phyloP scores from a whole-genome alignment of 2,329 filamentous ascomycete species.

The Cordyceps militaris region DNA sequence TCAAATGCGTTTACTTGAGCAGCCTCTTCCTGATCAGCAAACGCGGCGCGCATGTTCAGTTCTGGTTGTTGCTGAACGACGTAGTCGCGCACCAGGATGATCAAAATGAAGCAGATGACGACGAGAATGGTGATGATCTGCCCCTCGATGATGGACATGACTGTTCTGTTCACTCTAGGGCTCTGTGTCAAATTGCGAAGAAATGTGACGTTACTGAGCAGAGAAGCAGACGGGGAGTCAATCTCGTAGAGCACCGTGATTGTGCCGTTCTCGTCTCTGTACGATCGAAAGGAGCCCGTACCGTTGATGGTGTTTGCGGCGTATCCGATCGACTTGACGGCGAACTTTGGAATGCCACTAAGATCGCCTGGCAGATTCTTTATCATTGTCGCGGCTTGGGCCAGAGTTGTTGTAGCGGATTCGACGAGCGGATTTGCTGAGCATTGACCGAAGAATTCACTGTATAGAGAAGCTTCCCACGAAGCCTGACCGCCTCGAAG shows the following conservation, averaged over 20 bases:
- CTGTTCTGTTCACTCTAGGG: slow-evolving; percentile 63
- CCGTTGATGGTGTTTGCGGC: not conserved
- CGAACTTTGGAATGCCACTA: not conserved
- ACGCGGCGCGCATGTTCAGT: slow-evolving; percentile 69
- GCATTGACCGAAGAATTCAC: not conserved
- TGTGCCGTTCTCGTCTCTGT: slow-evolving; percentile 8
- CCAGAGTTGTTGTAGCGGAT: slow-evolving; percentile 5
- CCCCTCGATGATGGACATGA: slow-evolving; percentile 82
- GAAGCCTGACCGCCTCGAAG: slow-evolving; percentile 18
- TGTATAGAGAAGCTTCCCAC: not conserved
- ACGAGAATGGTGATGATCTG: slow-evolving; percentile 89
- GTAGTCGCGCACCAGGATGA: slow-evolving; percentile 95
- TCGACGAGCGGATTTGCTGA: not conserved
- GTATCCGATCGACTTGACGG: not conserved
- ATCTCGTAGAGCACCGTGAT: slow-evolving; percentile 3
- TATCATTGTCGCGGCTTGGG: slow-evolving; percentile 8
- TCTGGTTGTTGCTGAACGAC: slow-evolving; percentile 96
- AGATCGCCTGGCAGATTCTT: not conserved
- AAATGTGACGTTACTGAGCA: slow-evolving; percentile 51
- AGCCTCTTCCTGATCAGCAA: slow-evolving; percentile 36
- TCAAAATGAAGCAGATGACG: slow-evolving; percentile 89
- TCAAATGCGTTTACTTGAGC: slow-evolving; percentile 19
- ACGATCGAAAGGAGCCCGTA: not conserved
- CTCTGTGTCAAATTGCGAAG: slow-evolving; percentile 60
- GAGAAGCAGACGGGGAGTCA: slow-evolving; percentile 24